Base-by-base conservation (phyloP, 1,284 basidiomycete genomes). In the Ustilago xerochloae region DNA sequence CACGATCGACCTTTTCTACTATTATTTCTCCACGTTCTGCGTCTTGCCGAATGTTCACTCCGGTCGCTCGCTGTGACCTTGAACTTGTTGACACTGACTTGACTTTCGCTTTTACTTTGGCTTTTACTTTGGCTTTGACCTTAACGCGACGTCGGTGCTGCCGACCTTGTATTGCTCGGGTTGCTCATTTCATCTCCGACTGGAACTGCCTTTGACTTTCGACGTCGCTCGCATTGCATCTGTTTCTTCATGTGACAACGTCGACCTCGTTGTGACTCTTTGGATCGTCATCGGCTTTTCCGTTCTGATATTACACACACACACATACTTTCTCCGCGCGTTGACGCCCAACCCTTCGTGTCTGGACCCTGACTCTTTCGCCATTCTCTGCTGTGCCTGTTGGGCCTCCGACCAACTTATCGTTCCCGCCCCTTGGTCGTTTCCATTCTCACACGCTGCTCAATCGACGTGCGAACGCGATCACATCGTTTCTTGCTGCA, bases 301-400 rank as follows among this genome's bases (percentile, higher is more conserved):
- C 22, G 10, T 49, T 33, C 7, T 16, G 26, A n/a, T 28, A 8
- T 30, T 22, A 12, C 29, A 28, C 29, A 16, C 45, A 47, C 45
- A n/a, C 28, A 15, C 32, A 9, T 33, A 15, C 32, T 15, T 24
- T 43, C 41, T 43, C 41, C 41, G 41, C 41, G 41, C 16, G 29
- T 47, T 47, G 45, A 47, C 45, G 16, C 20, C 20, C 18, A 33
- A n/a, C 6, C 18, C 18, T 22, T 33, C 47, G 47, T 49, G 47
- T 49, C 47, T 49, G 47, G 47, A 49, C 47, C 47, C 47, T 49
- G 30, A 49, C n/a, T n/a, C n/a, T 49, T 32, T 49, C 32, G 47
- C 24, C 30, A 35, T 49, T 49, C 15, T 43, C n/a, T 26, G 41
- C 22, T 43, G 41, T 43, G 41, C 22, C 41, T 43, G 9, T 43